Evolutionary conservation across 2,329 filamentous ascomycete genomes (phyloP).

Genomic region (Sarocladium oryzae): DNA sequence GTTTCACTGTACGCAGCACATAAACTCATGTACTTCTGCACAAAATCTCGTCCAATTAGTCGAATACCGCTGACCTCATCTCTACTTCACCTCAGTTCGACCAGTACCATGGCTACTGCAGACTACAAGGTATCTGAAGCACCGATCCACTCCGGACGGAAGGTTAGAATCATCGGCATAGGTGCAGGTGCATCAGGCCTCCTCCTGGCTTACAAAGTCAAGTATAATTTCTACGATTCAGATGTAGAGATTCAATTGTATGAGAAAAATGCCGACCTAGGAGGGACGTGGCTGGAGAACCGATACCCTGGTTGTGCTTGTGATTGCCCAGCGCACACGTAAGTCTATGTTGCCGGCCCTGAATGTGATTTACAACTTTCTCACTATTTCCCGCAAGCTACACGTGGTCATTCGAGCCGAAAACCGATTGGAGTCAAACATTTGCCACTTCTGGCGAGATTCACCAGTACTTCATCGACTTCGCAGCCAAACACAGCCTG

Average conservation of each 20-base stretch:
- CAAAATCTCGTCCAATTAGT: too few relatives aligned
- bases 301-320: slow-evolving; percentile 31
- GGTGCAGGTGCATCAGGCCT: slow-evolving; percentile 43
- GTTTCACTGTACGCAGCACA: too few relatives aligned
- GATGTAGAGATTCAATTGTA: slow-evolving; percentile 15
- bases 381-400: slow-evolving; percentile 40
- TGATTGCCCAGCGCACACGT: too few relatives aligned
- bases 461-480: slow-evolving; percentile 38
- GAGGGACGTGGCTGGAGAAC: slow-evolving; percentile 47
- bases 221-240: slow-evolving; percentile 35
- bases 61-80: too few relatives aligned
- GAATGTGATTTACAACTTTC: not conserved
- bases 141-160: slow-evolving; percentile 11
- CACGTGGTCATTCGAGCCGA: slow-evolving; percentile 36
- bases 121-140: not conserved
- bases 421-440: slow-evolving; percentile 22
- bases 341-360: too few relatives aligned
- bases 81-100: too few relatives aligned
- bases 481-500: slow-evolving; percentile 32
- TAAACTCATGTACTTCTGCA: too few relatives aligned
- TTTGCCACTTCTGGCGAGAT: slow-evolving; percentile 37
- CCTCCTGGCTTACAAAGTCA: slow-evolving; percentile 40
- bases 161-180: slow-evolving; percentile 29
- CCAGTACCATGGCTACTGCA: too few relatives aligned
- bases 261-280: slow-evolving; percentile 43